A percentile compares a stretch with the other conserved stretches of the same genome.
Conservation (phyloP, 2,329 filamentous ascomycete species). For the Exophiala oligosperma region DNA sequence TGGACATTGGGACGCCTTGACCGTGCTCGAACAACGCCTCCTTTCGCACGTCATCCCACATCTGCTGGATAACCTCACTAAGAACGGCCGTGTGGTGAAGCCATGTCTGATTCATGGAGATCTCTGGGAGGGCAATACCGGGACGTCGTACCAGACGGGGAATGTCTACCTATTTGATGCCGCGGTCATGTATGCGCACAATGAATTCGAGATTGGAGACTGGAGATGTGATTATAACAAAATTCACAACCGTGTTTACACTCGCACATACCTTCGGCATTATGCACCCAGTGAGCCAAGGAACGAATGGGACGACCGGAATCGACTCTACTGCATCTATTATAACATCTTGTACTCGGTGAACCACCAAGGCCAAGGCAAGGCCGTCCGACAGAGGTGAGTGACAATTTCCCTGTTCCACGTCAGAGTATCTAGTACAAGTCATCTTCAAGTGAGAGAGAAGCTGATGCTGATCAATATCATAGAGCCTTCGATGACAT, state of each 20-base stretch:
- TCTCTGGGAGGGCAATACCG: constrained; percentile 45
- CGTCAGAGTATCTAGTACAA: background rate
- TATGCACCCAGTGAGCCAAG: constrained; percentile 20
- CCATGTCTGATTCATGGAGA: constrained; percentile 42
- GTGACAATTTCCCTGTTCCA: background rate
- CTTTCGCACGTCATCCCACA: too few relatives aligned
- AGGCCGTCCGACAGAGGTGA: constrained; percentile 24
- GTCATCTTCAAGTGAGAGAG: too few relatives aligned
- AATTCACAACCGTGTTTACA: constrained; percentile 13
- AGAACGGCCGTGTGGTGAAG: constrained; percentile 31
- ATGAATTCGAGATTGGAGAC: constrained; percentile 33
- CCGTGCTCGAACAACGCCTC: too few relatives aligned
- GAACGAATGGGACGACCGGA: constrained; percentile 22
- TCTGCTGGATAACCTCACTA: constrained; percentile 12
- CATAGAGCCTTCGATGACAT: constrained; percentile 31
- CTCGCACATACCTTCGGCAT: constrained; percentile 17
- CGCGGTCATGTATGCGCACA: constrained; percentile 42
- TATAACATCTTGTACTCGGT: constrained; percentile 25
- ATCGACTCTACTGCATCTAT: constrained; percentile 25
- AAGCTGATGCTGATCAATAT: too few relatives aligned
- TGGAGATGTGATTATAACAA: constrained; percentile 22
- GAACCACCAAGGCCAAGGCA: constrained; percentile 16
- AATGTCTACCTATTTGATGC: constrained; percentile 40
- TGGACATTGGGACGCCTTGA: constrained; percentile 31
- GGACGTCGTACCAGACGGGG: constrained; percentile 33